Evolutionary conservation across 768 basidiomycete genomes (phyloP).

Genomic region (Scleroderma citrinum): DNA sequence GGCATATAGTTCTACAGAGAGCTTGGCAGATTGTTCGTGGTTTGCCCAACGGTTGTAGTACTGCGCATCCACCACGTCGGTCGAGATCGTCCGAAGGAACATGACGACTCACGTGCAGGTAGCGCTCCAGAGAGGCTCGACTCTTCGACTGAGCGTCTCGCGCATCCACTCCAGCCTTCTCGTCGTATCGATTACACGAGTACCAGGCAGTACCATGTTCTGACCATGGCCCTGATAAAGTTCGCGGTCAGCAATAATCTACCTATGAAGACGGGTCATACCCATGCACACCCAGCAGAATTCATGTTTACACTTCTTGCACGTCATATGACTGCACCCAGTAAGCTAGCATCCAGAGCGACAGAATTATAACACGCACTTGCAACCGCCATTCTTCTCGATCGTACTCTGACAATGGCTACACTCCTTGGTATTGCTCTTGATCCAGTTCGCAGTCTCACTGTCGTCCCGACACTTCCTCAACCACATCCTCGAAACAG

Average conservation of each 20-base stretch:
- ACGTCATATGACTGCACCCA: constrained; percentile 89
- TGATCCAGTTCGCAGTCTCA: constrained; percentile 99
- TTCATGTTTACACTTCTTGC: constrained; percentile 98
- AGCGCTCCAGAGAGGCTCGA: constrained; percentile 88
- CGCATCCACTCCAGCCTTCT: constrained; percentile 81
- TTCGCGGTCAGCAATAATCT: constrained; percentile 2
- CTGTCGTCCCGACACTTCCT: constrained; percentile 97
- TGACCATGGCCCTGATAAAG: constrained; percentile 76
- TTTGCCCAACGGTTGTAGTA: constrained; percentile 99
- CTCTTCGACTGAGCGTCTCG: constrained; percentile 89
- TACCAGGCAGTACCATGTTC: constrained; percentile 98
- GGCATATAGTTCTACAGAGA: constrained; percentile 84
- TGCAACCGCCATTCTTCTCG: constrained; percentile 99
- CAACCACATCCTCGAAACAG: constrained; percentile 86
- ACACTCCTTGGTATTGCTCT: constrained; percentile 99
- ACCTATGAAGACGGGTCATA: constrained; percentile 26
- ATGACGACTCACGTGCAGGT: constrained; percentile 73
- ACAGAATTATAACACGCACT: constrained; percentile 67
- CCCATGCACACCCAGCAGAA: constrained; percentile 99
- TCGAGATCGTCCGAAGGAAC: background rate
- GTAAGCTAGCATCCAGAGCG: constrained; percentile 55
- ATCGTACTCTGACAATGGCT: constrained; percentile 94
- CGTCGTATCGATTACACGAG: constrained; percentile 95
- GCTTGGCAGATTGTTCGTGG: constrained; percentile 98
- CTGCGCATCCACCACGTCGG: constrained; percentile 34